These are phyloP conservation scores for Pythium insidiosum DNA, from an alignment of 352 stramenopile genomes.

Conservation along the genomic window DNA sequence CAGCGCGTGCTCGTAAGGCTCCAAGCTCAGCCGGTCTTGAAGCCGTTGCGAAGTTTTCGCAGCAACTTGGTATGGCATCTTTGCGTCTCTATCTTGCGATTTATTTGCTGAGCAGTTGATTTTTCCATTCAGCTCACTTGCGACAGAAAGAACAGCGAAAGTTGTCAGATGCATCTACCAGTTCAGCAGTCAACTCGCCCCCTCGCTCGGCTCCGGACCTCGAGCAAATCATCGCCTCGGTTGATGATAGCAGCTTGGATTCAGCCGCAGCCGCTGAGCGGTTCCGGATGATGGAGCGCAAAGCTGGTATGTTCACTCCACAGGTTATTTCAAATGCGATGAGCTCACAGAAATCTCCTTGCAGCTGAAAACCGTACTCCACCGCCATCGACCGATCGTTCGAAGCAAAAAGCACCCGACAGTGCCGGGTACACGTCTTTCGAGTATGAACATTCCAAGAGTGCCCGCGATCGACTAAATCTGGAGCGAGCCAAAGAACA, in stretches of 20 bases:
- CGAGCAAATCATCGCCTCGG: conserved; percentile 44
- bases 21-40: conserved; percentile 33
- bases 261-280: conserved; percentile 40
- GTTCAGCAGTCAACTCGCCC: no score
- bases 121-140: not conserved
- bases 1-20: conserved; percentile 17
- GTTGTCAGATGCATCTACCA: no score
- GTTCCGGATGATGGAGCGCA: conserved; percentile 58
- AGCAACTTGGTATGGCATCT: conserved; percentile 31
- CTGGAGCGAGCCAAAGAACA: no score
- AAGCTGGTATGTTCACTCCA: conserved; percentile 23
- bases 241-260: conserved; percentile 40
- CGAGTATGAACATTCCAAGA: no score
- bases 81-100: not conserved
- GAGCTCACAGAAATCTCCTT: no score
- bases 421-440: no score
- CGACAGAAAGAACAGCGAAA: conserved; percentile 23
- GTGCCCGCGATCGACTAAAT: no score
- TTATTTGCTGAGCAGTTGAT: not conserved
- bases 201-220: no score
- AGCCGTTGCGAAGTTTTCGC: conserved; percentile 46
- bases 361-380: no score
- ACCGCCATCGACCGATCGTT: no score
- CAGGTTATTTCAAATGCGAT: not conserved
- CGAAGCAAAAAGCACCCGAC: no score